These are phyloP conservation scores for Senna tora DNA, from an alignment of 306 rosid genomes.

Conservation along the genomic window DNA sequence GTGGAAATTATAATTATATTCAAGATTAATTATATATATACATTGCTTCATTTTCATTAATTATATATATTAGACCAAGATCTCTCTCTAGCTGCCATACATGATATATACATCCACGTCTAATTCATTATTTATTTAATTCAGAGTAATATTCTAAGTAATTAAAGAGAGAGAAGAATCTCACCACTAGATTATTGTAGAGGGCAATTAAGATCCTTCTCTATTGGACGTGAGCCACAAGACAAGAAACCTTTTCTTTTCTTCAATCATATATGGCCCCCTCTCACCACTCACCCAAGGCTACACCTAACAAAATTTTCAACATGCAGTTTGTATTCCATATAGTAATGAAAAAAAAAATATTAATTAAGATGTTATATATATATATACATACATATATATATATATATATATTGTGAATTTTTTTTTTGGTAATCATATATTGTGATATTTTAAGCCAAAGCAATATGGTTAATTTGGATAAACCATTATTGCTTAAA, in stretches of 20 bases:
- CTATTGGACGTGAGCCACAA: constrained; percentile 29
- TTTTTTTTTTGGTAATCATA: no score
- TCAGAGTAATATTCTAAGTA: constrained; percentile 28
- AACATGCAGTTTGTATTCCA: neutral
- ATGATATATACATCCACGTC: no score
- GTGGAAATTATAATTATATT: neutral
- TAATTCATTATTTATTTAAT: neutral
- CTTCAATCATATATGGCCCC: neutral
- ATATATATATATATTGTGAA: no score
- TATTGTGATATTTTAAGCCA: no score
- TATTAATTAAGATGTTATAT: no score
- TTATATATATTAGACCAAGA: constrained; percentile 5
- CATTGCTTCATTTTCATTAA: neutral
- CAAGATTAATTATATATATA: neutral
- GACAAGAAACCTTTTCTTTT: neutral
- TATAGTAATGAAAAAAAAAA: no score
- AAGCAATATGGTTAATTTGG: no score
- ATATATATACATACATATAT: no score
- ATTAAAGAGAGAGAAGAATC: constrained; percentile 24
- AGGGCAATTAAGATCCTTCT: constrained; percentile 12
- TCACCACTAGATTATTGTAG: no score
- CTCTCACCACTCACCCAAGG: neutral
- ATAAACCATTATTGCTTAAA: no score
- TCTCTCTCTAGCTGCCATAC: constrained; percentile 10
- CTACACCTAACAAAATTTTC: neutral